Evolutionary conservation across 352 stramenopile species (phyloP), one percentile per base, ranked within the genome.

Genomic region (Pythium scleroteichum): DNA sequence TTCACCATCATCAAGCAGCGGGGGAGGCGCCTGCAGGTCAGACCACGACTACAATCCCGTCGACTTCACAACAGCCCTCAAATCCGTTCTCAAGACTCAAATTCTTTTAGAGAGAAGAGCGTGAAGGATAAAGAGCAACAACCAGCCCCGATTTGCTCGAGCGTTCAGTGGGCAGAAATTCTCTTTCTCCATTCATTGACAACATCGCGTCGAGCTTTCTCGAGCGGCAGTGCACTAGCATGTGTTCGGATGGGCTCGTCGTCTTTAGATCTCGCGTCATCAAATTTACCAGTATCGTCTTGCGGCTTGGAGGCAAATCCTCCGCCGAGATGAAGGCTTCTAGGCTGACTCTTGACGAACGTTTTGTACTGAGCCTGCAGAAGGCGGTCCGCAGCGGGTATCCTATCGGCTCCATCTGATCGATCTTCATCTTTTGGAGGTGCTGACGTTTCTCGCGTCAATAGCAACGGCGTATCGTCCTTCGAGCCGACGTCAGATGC

Each of bases 291-390:
- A 32, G 29, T 13, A 33, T 2, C 22, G 8, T 3, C 24, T 12
- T 35, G 24, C 19, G 61, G 54, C 33, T 59, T 69, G 53, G 62
- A 64, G 3, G 54, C 53, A 57, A 70, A 70, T 4, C 63, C 63
- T 6, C 63, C 63, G 20, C 63, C 63, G 14, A 61, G 38, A 23
- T 62, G 55, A 10, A 70, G 9, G 20, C 32, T 62, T 42, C 35
- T 24, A 0, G n/a, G 14, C n/a, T 50, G 55, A 35, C 63, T 70
- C 45, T 64, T 29, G 3, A 54, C 14, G 24, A 70, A 70, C 12
- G 54, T 17, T 4, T 55, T 55, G 20, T 50, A 55, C 50, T 70
- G 63, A 17, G 19, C 35, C 12, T 35, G 42, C 3, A 40, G 54
- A 26, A 62, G 45, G 20, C 44, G 54, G 24, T 33, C 44, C 7